These are phyloP conservation scores for Triticum aestivum DNA, from an alignment of 176 grass and related monocot species.

Conservation along the genomic window IWGSC_CS_RefSeq_v2.1 NC_057798.1:806719687-806720186, in stretches of 20 bases:
- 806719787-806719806: slow-evolving; percentile 52
- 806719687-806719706: not conserved
- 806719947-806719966: not conserved
- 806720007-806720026: slow-evolving; percentile 23
- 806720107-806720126: too few relatives aligned
- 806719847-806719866: slow-evolving; percentile 34
- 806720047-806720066: not conserved
- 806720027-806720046: slow-evolving; percentile 23
- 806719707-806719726: not conserved
- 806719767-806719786: not conserved
- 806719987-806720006: slow-evolving; percentile 31
- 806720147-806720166: too few relatives aligned
- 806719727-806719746: not conserved
- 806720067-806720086: not conserved
- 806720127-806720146: too few relatives aligned
- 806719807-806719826: not conserved
- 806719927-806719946: not conserved
- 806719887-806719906: not conserved
- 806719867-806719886: not conserved
- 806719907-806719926: slow-evolving; percentile 17
- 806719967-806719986: slow-evolving; percentile 14
- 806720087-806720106: not conserved
- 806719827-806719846: slow-evolving; percentile 1
- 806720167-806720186: not conserved
- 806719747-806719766: not conserved